A percentile compares a stretch with the other conserved stretches of the same genome.
These are phyloP conservation scores for Aspergillus fructus DNA, from an alignment of 2,329 filamentous ascomycete species.

Conservation along the genomic window DNA sequence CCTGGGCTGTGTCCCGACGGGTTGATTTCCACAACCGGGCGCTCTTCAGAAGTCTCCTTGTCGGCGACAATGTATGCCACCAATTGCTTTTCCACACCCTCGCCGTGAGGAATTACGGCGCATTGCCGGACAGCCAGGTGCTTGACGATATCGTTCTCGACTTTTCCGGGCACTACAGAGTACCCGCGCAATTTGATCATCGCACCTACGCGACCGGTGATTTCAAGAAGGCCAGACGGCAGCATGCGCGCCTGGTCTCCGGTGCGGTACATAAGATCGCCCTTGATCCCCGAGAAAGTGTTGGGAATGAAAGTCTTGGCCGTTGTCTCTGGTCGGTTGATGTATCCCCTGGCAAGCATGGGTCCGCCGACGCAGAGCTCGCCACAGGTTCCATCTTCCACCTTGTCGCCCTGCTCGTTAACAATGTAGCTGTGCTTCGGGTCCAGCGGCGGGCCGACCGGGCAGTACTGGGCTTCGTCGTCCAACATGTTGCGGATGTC, in stretches of 20 bases:
- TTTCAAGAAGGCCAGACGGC: slow-evolving; percentile 68
- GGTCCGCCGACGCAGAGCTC: slow-evolving; percentile 76
- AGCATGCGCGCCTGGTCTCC: slow-evolving; percentile 69
- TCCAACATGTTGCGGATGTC: slow-evolving; percentile 69
- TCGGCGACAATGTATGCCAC: slow-evolving; percentile 76
- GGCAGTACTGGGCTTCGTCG: slow-evolving; percentile 65
- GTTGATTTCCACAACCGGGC: slow-evolving; percentile 65
- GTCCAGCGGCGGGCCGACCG: slow-evolving; percentile 70
- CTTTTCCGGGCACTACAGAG: slow-evolving; percentile 73
- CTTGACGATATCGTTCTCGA: slow-evolving; percentile 70
- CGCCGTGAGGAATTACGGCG: slow-evolving; percentile 71
- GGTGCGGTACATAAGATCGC: slow-evolving; percentile 71
- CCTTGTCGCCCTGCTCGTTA: slow-evolving; percentile 65
- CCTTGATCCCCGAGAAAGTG: slow-evolving; percentile 59
- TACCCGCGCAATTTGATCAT: slow-evolving; percentile 83
- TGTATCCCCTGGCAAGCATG: slow-evolving; percentile 72
- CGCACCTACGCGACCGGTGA: slow-evolving; percentile 71
- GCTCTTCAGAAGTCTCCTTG: slow-evolving; percentile 54
- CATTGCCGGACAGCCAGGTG: slow-evolving; percentile 70
- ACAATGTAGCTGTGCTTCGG: slow-evolving; percentile 70
- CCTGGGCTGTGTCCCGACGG: slow-evolving; percentile 69
- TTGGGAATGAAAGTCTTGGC: slow-evolving; percentile 69
- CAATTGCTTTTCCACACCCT: slow-evolving; percentile 71
- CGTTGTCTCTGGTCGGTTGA: slow-evolving; percentile 77
- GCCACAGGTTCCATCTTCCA: slow-evolving; percentile 62